Conservation (phyloP, 2,329 filamentous ascomycete genomes). For the Nothophaeocryptopus gaeumannii region DNA sequence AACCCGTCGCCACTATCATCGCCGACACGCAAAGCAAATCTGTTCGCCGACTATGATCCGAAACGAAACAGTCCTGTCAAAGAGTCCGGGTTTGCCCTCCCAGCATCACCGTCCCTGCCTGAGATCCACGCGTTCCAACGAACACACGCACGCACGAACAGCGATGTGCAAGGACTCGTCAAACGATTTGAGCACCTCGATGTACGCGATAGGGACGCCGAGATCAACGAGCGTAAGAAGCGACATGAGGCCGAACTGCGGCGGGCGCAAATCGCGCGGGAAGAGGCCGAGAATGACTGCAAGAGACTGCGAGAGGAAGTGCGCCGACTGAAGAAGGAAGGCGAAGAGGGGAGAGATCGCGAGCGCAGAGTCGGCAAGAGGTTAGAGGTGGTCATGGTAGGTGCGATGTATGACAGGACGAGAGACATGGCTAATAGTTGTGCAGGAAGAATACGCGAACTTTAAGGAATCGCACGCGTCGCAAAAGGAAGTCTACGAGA, state of each 20-base stretch:
- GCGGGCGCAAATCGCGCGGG: slow-evolving; percentile 47
- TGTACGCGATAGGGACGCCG: slow-evolving; percentile 46
- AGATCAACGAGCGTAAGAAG: slow-evolving; percentile 40
- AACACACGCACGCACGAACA: slow-evolving; percentile 53
- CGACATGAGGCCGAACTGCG: slow-evolving; percentile 45
- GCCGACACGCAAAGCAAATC: slow-evolving; percentile 34
- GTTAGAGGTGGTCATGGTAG: slow-evolving; percentile 67
- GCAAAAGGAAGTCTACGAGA: slow-evolving; percentile 59
- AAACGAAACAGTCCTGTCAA: slow-evolving; percentile 21
- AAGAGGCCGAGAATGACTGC: slow-evolving; percentile 70
- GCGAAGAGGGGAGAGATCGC: slow-evolving; percentile 64
- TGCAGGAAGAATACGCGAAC: slow-evolving; percentile 66
- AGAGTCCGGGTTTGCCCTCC: slow-evolving; percentile 13
- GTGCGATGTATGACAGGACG: slow-evolving; percentile 32
- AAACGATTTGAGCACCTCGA: slow-evolving; percentile 71
- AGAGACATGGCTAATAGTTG: slow-evolving; percentile 15
- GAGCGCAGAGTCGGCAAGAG: slow-evolving; percentile 66
- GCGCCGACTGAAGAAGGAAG: slow-evolving; percentile 53
- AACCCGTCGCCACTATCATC: slow-evolving; percentile 31
- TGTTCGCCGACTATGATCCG: slow-evolving; percentile 32
- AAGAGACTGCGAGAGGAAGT: slow-evolving; percentile 62
- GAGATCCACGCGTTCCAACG: slow-evolving; percentile 29
- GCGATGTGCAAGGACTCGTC: slow-evolving; percentile 58
- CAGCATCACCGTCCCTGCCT: slow-evolving; percentile 33
- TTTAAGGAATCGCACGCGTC: slow-evolving; percentile 58